A percentile compares a stretch with the other conserved stretches of the same genome.
Evolutionary conservation across 768 basidiomycete species (phyloP).

Genomic region (Boletus fagicola): DNA sequence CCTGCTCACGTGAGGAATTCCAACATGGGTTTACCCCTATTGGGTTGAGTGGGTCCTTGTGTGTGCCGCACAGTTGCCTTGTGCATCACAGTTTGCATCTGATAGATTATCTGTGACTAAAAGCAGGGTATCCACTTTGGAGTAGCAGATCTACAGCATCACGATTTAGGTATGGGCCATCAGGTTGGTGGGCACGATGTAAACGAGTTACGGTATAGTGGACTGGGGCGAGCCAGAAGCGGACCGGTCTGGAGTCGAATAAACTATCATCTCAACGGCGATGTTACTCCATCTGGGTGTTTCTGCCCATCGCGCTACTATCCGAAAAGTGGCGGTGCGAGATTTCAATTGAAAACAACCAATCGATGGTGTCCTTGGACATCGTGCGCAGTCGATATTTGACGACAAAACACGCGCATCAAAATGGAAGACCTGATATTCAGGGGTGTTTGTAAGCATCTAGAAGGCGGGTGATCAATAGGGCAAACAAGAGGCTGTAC

Average conservation of each 20-base stretch:
- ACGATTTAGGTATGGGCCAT: slow-evolving; percentile 6
- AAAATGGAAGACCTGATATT: slow-evolving; percentile 33
- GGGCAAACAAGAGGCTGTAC: slow-evolving; percentile 28
- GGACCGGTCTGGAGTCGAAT: not conserved
- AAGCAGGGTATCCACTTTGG: not conserved
- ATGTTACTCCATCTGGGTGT: slow-evolving; percentile 13
- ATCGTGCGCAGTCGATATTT: slow-evolving; percentile 34
- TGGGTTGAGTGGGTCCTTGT: not conserved
- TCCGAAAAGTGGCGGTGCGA: slow-evolving; percentile 6
- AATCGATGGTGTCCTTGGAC: slow-evolving; percentile 17
- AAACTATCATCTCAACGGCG: slow-evolving; percentile 6
- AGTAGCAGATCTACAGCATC: slow-evolving; percentile 5
- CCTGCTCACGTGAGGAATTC: not conserved
- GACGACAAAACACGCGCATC: slow-evolving; percentile 37
- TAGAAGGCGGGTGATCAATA: slow-evolving; percentile 20
- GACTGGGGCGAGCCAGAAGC: slow-evolving; percentile 7
- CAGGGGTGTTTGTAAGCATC: slow-evolving; percentile 25
- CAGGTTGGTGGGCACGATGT: slow-evolving; percentile 12
- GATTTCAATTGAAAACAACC: slow-evolving; percentile 15
- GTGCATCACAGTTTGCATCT: slow-evolving; percentile 11
- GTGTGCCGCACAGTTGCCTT: slow-evolving; percentile 5
- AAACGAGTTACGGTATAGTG: slow-evolving; percentile 1
- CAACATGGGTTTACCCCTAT: slow-evolving; percentile 4
- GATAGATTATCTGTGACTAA: slow-evolving; percentile 13
- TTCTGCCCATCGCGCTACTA: slow-evolving; percentile 4